Conservation (phyloP, 78 protist genomes). For the Bigelowiella natans region DNA sequence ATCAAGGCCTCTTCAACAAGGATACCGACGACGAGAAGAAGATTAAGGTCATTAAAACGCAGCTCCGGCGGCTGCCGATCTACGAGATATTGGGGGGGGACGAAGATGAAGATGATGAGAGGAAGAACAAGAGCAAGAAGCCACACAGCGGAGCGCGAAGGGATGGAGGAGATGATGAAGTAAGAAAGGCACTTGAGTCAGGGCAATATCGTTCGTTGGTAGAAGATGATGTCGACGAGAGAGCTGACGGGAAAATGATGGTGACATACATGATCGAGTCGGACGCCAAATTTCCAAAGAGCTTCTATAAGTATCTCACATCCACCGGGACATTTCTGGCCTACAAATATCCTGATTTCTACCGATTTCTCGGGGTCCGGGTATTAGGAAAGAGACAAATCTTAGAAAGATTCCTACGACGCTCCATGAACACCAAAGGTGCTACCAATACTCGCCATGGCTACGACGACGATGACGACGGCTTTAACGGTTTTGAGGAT, state of each 20-base stretch:
- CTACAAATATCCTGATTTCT: neutral
- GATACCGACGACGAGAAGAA: no score
- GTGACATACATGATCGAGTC: neutral
- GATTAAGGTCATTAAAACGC: no score
- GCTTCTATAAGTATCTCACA: neutral
- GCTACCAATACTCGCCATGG: neutral
- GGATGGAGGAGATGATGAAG: neutral
- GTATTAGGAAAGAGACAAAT: neutral
- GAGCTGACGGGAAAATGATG: no score
- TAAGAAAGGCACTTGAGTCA: neutral
- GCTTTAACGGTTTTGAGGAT: neutral
- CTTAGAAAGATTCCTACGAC: neutral
- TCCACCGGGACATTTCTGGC: neutral
- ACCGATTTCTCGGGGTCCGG: neutral
- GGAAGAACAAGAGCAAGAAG: neutral
- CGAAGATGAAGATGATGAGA: neutral
- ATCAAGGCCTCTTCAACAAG: neutral
- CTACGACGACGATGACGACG: neutral
- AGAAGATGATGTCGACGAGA: no score
- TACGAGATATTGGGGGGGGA: no score
- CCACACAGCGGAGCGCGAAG: neutral
- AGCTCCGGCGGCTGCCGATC: no score
- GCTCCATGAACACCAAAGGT: no score
- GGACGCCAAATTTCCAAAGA: neutral
- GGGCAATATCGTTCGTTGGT: neutral